phyloP scores from a whole-genome alignment of 345 rosid genomes.

The Eucalyptus erythrocorys region DNA sequence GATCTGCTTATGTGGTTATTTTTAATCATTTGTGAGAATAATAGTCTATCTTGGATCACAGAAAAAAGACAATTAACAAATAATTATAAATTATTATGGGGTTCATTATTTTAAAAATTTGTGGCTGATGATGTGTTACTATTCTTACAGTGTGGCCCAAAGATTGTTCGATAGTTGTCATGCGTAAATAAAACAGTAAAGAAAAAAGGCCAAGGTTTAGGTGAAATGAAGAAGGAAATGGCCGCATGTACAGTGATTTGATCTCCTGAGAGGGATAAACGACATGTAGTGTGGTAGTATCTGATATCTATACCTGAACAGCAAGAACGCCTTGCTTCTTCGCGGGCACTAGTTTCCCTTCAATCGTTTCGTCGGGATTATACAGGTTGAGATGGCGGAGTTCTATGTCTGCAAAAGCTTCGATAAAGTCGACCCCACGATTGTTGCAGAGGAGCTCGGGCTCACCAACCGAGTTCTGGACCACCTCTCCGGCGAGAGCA shows the following conservation, averaged over 20 bases:
- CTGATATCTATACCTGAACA: conserved; percentile 34
- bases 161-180: not conserved
- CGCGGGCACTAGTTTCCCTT: conserved; percentile 53
- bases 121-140: not conserved
- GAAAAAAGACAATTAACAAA: no score
- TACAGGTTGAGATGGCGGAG: conserved; percentile 49
- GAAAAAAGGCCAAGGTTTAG: not conserved
- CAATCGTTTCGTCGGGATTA: conserved; percentile 54
- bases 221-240: not conserved
- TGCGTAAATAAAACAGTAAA: not conserved
- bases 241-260: not conserved
- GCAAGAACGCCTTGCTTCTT: conserved; percentile 48
- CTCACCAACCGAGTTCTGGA: conserved; percentile 46
- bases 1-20: not conserved
- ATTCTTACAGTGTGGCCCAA: no score
- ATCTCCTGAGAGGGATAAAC: not conserved
- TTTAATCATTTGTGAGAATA: no score
- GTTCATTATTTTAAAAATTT: no score
- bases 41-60: not conserved
- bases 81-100: no score
- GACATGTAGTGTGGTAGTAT: not conserved
- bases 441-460: conserved; percentile 83
- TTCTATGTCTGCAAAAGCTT: conserved; percentile 45
- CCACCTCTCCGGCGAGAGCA: conserved; percentile 61
- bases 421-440: conserved; percentile 63